A percentile compares a stretch with the other conserved stretches of the same genome.
Conservation (phyloP, 2,329 filamentous ascomycete genomes). For the Leptodontidium sp. region DNA sequence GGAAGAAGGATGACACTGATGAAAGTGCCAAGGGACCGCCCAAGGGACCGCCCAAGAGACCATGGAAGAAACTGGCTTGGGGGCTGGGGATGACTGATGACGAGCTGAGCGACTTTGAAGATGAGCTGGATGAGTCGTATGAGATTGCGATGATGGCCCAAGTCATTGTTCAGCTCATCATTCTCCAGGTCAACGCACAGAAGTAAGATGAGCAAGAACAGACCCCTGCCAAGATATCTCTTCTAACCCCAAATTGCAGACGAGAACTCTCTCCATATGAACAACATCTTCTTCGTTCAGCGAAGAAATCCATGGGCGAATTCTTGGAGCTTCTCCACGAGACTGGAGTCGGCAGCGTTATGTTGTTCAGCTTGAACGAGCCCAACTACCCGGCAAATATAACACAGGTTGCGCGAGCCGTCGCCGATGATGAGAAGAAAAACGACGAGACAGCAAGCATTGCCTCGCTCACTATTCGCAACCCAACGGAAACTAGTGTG, state of each 20-base stretch:
- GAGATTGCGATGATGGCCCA: slow-evolving; percentile 22
- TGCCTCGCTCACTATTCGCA: slow-evolving; percentile 24
- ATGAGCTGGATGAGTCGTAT: slow-evolving; percentile 15
- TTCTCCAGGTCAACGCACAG: slow-evolving; percentile 27
- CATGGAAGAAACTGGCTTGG: slow-evolving; percentile 23
- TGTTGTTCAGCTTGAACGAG: slow-evolving; percentile 25
- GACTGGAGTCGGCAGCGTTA: slow-evolving; percentile 19
- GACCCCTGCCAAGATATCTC: background rate
- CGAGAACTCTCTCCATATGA: slow-evolving; percentile 18
- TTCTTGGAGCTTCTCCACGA: slow-evolving; percentile 22
- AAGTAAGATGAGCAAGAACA: slow-evolving; percentile 13
- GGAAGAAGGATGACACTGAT: slow-evolving; percentile 19
- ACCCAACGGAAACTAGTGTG: slow-evolving; percentile 8
- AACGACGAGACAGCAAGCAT: slow-evolving; percentile 16
- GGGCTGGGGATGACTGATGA: slow-evolving; percentile 18
- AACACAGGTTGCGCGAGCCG: slow-evolving; percentile 18
- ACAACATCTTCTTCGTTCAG: slow-evolving; percentile 11
- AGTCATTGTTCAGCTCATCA: slow-evolving; percentile 22
- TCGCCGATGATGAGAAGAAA: background rate
- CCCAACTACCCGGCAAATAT: slow-evolving; percentile 17
- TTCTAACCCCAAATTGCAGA: background rate
- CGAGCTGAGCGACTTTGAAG: slow-evolving; percentile 16
- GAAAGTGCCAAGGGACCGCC: slow-evolving; percentile 6
- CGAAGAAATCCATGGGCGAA: slow-evolving; percentile 20
- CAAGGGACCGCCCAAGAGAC: slow-evolving; percentile 19